phyloP scores from a whole-genome alignment of 306 rosid species.

The Cicer cuneatum region DNA sequence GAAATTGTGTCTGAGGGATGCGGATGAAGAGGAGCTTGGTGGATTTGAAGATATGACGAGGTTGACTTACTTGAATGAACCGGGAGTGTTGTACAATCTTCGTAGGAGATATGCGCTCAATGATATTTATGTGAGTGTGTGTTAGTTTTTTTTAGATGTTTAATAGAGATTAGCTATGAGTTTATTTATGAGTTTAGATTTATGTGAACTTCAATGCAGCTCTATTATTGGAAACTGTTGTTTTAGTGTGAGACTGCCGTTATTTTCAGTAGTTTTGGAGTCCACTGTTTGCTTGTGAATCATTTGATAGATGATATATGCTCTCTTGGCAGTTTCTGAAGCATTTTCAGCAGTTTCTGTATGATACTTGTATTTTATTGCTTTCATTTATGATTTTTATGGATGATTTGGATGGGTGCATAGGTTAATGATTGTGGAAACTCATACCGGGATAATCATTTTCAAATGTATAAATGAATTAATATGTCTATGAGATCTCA shows the following conservation, averaged over 20 bases:
- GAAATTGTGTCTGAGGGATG: conserved; percentile 76
- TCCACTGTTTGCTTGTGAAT: conserved; percentile 7
- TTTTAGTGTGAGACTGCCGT: background rate
- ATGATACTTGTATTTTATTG: conserved; percentile 9
- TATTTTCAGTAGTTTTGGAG: background rate
- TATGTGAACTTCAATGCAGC: background rate
- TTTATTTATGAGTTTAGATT: conserved; percentile 13
- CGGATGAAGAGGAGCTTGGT: conserved; percentile 93
- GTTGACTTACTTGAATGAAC: conserved; percentile 90
- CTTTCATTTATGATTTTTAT: conserved; percentile 19
- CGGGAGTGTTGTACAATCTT: conserved; percentile 93
- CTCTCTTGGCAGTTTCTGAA: conserved; percentile 24
- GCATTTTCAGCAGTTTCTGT: background rate
- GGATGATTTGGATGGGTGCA: conserved; percentile 10
- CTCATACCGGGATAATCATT: background rate
- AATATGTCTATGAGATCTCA: no score
- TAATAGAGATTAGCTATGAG: conserved; percentile 6
- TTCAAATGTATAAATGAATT: conserved; percentile 18
- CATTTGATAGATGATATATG: background rate
- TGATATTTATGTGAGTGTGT: conserved; percentile 93
- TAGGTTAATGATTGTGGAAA: conserved; percentile 3
- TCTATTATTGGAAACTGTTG: background rate
- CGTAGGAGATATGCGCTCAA: conserved; percentile 88
- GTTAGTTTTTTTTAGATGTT: conserved; percentile 45
- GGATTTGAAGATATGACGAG: conserved; percentile 97